phyloP scores from a whole-genome alignment of 768 basidiomycete species.

The Boletus bicolor region DNA sequence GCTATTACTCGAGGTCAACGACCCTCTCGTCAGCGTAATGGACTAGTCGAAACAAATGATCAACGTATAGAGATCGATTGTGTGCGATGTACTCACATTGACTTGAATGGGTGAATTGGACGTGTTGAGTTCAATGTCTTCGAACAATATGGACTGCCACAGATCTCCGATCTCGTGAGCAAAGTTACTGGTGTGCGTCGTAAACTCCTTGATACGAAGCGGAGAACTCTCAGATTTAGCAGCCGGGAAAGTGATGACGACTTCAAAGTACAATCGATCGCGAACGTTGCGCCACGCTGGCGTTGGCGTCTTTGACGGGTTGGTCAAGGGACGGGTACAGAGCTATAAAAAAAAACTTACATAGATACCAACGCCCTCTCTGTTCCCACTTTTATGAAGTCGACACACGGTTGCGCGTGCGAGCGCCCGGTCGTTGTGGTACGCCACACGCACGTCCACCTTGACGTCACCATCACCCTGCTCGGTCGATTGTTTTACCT shows the following conservation, averaged over 20 bases:
- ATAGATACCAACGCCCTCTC: slow-evolving; percentile 38
- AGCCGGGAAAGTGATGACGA: slow-evolving; percentile 31
- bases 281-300: neutral
- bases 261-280: slow-evolving; percentile 26
- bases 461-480: slow-evolving; percentile 14
- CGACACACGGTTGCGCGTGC: slow-evolving; percentile 31
- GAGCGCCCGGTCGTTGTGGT: slow-evolving; percentile 21
- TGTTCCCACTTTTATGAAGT: slow-evolving; percentile 25
- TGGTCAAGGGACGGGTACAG: too few relatives aligned
- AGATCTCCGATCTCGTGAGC: slow-evolving; percentile 29
- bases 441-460: slow-evolving; percentile 33
- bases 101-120: slow-evolving; percentile 28
- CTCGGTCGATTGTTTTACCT: slow-evolving; percentile 13
- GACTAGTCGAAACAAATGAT: slow-evolving; percentile 24
- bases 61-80: neutral
- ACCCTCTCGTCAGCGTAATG: slow-evolving; percentile 21
- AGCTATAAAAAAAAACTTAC: slow-evolving; percentile 16
- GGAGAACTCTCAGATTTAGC: slow-evolving; percentile 3
- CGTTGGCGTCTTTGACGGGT: slow-evolving; percentile 16
- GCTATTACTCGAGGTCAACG: slow-evolving; percentile 32
- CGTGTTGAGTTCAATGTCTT: slow-evolving; percentile 18
- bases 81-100: slow-evolving; percentile 22
- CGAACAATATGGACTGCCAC: slow-evolving; percentile 27
- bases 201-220: slow-evolving; percentile 28
- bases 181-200: slow-evolving; percentile 30